Conservation (phyloP, 768 basidiomycete species). For the Terana coerulea region DNA sequence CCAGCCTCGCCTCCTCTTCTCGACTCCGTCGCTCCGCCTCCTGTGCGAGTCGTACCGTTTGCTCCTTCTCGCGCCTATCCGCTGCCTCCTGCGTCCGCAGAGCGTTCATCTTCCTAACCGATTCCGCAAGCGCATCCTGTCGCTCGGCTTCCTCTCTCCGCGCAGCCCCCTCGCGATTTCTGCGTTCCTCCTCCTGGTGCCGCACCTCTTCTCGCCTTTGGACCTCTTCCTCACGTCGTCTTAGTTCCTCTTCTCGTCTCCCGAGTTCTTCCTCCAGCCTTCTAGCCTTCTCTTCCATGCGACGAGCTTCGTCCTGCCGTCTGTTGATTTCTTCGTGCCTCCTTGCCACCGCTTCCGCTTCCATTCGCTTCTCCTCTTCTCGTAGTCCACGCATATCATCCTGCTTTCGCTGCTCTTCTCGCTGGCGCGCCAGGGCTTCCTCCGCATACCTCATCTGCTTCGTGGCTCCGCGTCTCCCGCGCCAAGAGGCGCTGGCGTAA, state of each 20-base stretch:
- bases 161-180: constrained; percentile 1
- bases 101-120: constrained; percentile 5
- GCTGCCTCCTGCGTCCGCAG: neutral
- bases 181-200: neutral
- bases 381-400: too few relatives aligned
- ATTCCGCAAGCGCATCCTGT: neutral
- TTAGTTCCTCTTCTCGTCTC: too few relatives aligned
- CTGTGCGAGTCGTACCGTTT: neutral
- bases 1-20: neutral
- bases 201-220: neutral
- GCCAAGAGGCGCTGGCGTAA: too few relatives aligned
- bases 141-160: neutral
- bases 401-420: too few relatives aligned
- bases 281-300: too few relatives aligned
- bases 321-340: neutral
- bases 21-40: neutral
- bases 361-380: neutral
- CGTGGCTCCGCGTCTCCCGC: too few relatives aligned
- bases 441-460: too few relatives aligned
- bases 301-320: neutral
- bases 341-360: neutral
- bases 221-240: too few relatives aligned
- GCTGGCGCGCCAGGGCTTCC: too few relatives aligned
- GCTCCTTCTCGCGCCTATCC: neutral
- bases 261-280: too few relatives aligned